Evolutionary conservation across 495 filamentous ascomycete species (phyloP).

Genomic region (Penicillium arizonense): DNA sequence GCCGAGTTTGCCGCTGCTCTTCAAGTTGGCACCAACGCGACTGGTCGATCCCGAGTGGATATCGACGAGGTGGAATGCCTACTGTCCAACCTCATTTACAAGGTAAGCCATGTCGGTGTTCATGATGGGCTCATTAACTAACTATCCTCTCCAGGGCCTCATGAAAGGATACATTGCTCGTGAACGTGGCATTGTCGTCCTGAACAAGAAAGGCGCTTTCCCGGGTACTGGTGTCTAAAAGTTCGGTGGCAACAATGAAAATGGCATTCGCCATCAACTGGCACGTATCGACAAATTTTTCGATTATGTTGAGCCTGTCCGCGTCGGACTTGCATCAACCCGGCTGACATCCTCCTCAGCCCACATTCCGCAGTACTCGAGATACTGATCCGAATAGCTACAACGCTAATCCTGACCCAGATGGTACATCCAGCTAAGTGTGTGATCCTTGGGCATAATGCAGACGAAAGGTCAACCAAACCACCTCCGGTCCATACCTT

Average conservation of each 20-base stretch:
- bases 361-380: no score
- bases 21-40: slow-evolving; percentile 48
- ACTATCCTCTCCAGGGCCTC: slow-evolving; percentile 57
- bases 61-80: slow-evolving; percentile 94
- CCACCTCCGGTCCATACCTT: background rate
- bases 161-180: slow-evolving; percentile 98
- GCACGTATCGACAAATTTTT: no score
- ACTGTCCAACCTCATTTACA: slow-evolving; percentile 93
- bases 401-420: no score
- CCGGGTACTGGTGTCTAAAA: slow-evolving; percentile 86
- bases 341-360: no score
- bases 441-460: no score
- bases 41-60: slow-evolving; percentile 65
- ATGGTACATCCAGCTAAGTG: no score
- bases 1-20: slow-evolving; percentile 73
- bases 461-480: no score
- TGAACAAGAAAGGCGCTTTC: slow-evolving; percentile 89
- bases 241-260: background rate
- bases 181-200: slow-evolving; percentile 80
- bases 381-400: no score
- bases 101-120: slow-evolving; percentile 53
- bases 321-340: no score
- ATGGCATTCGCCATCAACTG: no score
- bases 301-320: no score
- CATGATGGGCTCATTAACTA: slow-evolving; percentile 1